A percentile compares a stretch with the other conserved stretches of the same genome.
These are phyloP conservation scores for Paracamarosporium sp. DNA, from an alignment of 2,329 filamentous ascomycete genomes.

Conservation along the genomic window DNA sequence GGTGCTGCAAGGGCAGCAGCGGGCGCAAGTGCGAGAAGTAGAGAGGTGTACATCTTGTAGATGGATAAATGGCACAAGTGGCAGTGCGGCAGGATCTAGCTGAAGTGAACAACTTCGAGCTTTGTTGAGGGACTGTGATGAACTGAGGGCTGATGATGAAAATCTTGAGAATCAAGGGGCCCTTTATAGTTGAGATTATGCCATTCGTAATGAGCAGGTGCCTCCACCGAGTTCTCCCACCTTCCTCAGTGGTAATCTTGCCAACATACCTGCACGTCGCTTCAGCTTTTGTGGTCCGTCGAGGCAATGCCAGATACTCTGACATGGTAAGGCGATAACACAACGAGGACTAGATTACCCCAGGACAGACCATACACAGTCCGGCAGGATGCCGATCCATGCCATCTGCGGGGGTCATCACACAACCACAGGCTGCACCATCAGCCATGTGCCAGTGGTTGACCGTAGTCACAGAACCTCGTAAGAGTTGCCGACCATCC, in stretches of 20 bases:
- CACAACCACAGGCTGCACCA: conserved; percentile 7
- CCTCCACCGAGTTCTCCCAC: conserved; percentile 8
- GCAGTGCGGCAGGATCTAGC: not conserved
- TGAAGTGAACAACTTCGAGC: not conserved
- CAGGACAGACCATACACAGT: not conserved
- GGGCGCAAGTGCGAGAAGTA: conserved; percentile 43
- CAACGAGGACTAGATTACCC: not conserved
- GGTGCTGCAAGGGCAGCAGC: conserved; percentile 46
- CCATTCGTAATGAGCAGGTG: not conserved
- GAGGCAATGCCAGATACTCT: conserved; percentile 16
- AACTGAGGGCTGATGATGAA: conserved; percentile 13
- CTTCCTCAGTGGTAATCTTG: conserved; percentile 20
- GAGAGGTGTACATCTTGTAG: conserved; percentile 41
- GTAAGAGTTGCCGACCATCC: not conserved
- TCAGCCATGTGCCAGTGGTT: conserved; percentile 10
- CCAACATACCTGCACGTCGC: conserved; percentile 2
- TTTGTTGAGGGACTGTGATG: conserved; percentile 6
- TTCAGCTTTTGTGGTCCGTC: conserved; percentile 17
- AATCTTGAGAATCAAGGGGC: not conserved
- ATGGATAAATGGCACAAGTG: not conserved
- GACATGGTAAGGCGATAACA: conserved; percentile 23
- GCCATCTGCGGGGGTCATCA: conserved; percentile 18
- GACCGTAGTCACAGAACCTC: not conserved
- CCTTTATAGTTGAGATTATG: conserved; percentile 22
- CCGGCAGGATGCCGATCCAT: conserved; percentile 18